Conservation (phyloP, 352 stramenopile species). For the Phytopythium montanum region DNA sequence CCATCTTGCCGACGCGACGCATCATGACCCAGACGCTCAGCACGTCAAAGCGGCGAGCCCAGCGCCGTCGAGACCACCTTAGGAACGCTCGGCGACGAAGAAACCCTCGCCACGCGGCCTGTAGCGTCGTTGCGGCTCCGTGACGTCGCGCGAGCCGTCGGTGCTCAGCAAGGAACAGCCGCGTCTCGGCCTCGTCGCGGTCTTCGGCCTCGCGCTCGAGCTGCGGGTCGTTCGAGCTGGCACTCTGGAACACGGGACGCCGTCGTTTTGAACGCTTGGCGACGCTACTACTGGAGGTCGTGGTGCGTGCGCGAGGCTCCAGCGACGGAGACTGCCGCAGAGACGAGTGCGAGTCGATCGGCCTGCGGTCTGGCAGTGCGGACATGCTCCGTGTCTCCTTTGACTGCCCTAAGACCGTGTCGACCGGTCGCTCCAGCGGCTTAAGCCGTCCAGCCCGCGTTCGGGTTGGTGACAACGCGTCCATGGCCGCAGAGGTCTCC, state of each 20-base stretch:
- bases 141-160: conserved; percentile 19
- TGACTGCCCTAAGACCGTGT: background rate
- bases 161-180: conserved; percentile 12
- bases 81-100: conserved; percentile 29
- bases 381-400: background rate
- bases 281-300: background rate
- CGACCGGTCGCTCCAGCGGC: conserved; percentile 4
- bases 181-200: conserved; percentile 22
- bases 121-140: conserved; percentile 31
- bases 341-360: background rate
- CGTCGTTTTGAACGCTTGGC: background rate
- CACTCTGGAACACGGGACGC: background rate
- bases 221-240: conserved; percentile 13
- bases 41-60: conserved; percentile 19
- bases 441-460: background rate
- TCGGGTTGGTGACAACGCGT: conserved; percentile 1
- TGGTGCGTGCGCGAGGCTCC: conserved; percentile 4
- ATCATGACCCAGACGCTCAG: conserved; percentile 53
- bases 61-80: conserved; percentile 38
- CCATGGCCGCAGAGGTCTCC: conserved; percentile 9
- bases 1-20: conserved; percentile 30
- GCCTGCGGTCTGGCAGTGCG: conserved; percentile 5
- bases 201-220: conserved; percentile 23
- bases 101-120: conserved; percentile 59
- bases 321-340: background rate